These are phyloP conservation scores for Fusarium drepaniforme DNA, from an alignment of 2,329 filamentous ascomycete genomes.

Conservation along the genomic window DNA sequence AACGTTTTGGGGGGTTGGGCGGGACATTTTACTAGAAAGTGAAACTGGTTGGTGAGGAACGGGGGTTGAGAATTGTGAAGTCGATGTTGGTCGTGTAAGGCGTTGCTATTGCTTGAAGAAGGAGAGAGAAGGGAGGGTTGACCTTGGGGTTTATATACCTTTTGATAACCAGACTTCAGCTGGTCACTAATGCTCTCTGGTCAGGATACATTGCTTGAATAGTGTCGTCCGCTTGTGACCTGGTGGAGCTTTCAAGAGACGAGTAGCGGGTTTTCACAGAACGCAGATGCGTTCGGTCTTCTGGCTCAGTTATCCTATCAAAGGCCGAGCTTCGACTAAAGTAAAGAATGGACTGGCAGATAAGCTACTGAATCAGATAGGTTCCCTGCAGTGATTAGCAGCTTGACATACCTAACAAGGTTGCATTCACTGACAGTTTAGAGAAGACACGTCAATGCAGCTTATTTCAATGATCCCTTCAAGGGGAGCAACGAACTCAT, in stretches of 20 bases:
- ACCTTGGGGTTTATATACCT: background rate
- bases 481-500: background rate
- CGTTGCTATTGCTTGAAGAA: background rate
- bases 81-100: background rate
- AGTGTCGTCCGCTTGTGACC: background rate
- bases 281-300: background rate
- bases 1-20: background rate
- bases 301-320: no score
- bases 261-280: background rate
- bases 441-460: background rate
- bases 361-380: background rate
- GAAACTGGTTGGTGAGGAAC: background rate
- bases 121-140: background rate
- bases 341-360: background rate
- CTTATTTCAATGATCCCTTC: background rate
- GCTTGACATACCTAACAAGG: background rate
- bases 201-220: background rate
- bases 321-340: no score
- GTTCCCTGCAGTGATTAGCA: background rate
- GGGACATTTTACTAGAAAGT: background rate
- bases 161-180: background rate
- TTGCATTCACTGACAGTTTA: background rate
- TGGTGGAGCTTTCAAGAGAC: background rate
- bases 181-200: background rate
- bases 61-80: background rate